These are phyloP conservation scores for Pleurotus djamor DNA, from an alignment of 768 basidiomycete genomes.

Conservation along the genomic window DNA sequence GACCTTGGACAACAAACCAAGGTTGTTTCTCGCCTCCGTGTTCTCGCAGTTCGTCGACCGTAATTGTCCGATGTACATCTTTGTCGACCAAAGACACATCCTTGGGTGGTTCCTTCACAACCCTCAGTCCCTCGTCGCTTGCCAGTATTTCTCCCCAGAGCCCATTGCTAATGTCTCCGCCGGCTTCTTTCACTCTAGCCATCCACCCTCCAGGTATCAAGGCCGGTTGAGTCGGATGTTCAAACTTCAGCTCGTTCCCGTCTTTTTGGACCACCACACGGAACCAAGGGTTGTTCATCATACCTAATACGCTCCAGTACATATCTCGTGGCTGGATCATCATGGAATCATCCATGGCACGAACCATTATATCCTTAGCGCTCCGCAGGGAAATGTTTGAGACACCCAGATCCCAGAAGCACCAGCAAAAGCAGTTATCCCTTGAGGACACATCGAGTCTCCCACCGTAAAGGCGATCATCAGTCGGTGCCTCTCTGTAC, in stretches of 20 bases:
- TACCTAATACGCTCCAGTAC: constrained; percentile 58
- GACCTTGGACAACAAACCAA: constrained; percentile 52
- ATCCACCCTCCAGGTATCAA: constrained; percentile 52
- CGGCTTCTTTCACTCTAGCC: constrained; percentile 49
- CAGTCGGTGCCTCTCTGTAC: constrained; percentile 34
- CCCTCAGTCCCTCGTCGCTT: not conserved
- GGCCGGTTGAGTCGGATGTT: constrained; percentile 49
- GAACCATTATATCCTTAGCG: constrained; percentile 40
- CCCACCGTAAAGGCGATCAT: constrained; percentile 41
- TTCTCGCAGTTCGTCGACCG: constrained; percentile 36
- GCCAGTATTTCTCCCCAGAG: not conserved
- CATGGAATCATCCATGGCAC: constrained; percentile 54
- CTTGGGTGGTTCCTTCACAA: constrained; percentile 1
- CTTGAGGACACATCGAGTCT: constrained; percentile 41
- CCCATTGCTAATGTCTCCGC: constrained; percentile 33
- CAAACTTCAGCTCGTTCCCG: constrained; percentile 38
- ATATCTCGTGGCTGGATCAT: constrained; percentile 52
- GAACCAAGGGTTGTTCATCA: constrained; percentile 67
- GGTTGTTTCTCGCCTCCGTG: constrained; percentile 30
- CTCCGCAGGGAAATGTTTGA: constrained; percentile 26
- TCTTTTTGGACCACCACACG: constrained; percentile 44
- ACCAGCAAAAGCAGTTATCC: constrained; percentile 62
- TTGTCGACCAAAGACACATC: constrained; percentile 43
- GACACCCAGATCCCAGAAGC: constrained; percentile 49
- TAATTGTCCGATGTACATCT: constrained; percentile 41